Conservation (phyloP, 305 asterid species). For the Striga hermonthica region DNA sequence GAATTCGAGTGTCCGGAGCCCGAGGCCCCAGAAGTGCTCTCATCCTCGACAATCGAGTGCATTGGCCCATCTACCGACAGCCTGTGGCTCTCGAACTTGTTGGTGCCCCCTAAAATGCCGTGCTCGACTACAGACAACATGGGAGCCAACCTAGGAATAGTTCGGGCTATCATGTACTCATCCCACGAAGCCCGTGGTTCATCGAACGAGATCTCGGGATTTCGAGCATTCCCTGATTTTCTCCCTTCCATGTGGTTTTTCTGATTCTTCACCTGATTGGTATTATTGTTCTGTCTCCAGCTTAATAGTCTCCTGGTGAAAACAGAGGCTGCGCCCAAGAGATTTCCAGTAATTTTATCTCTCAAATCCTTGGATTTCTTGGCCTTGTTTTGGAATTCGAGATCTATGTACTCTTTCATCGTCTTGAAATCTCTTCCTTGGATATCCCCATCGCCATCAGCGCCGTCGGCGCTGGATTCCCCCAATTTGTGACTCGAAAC, state of each 20-base stretch:
- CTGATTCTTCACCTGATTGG: slow-evolving; percentile 45
- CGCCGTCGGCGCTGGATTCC: slow-evolving; percentile 31
- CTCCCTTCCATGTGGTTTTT: slow-evolving; percentile 21
- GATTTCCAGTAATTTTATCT: slow-evolving; percentile 55
- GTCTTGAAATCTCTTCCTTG: slow-evolving; percentile 69
- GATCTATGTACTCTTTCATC: slow-evolving; percentile 88
- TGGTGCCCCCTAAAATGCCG: slow-evolving; percentile 46
- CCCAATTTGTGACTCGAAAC: slow-evolving; percentile 32
- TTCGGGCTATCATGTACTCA: slow-evolving; percentile 87
- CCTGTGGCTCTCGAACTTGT: slow-evolving; percentile 53
- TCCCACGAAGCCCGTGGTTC: slow-evolving; percentile 98
- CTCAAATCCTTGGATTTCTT: slow-evolving; percentile 59
- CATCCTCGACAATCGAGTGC: slow-evolving; percentile 83
- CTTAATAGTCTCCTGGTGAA: slow-evolving; percentile 72
- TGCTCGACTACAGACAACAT: slow-evolving; percentile 79
- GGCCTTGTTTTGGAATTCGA: slow-evolving; percentile 53
- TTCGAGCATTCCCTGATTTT: slow-evolving; percentile 37
- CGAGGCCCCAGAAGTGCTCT: slow-evolving; percentile 74
- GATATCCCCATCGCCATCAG: slow-evolving; percentile 31
- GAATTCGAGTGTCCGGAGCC: slow-evolving; percentile 74
- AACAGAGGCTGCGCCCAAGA: slow-evolving; percentile 74
- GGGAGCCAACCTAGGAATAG: slow-evolving; percentile 80
- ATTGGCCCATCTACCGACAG: slow-evolving; percentile 70
- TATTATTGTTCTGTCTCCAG: slow-evolving; percentile 63
- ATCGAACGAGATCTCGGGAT: slow-evolving; percentile 58